phyloP scores from a whole-genome alignment of 495 filamentous ascomycete species.

The Talaromyces nanjingensis region DNA sequence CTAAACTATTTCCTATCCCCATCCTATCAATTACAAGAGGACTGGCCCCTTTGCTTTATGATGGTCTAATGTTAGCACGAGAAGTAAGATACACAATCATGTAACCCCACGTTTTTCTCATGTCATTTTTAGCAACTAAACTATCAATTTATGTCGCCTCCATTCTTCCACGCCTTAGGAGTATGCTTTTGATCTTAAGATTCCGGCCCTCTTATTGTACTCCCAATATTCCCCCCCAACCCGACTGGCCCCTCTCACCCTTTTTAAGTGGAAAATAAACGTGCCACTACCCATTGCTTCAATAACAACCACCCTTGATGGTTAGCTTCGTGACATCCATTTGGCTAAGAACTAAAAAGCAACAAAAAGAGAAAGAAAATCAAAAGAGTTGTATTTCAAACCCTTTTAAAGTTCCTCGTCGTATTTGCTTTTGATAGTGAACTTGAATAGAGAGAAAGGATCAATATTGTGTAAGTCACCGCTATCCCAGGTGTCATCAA shows the following conservation, averaged over 20 bases:
- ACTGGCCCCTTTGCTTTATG: constrained; percentile 9
- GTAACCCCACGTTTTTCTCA: constrained; percentile 34
- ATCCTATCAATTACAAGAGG: not conserved
- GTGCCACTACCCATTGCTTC: not conserved
- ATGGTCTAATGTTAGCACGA: constrained; percentile 34
- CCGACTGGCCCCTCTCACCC: not conserved
- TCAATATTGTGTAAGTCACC: no score
- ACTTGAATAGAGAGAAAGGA: not conserved
- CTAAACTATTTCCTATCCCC: constrained; percentile 15
- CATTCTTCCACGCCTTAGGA: constrained; percentile 40
- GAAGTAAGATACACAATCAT: constrained; percentile 56
- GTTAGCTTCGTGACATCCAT: not conserved
- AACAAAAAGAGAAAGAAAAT: not conserved
- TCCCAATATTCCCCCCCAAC: no score
- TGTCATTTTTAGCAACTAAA: constrained; percentile 11
- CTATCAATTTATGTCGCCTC: constrained; percentile 18
- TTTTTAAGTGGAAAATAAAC: not conserved
- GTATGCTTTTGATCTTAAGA: constrained; percentile 12
- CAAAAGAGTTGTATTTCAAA: not conserved
- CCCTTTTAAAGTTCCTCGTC: not conserved
- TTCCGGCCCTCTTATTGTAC: not conserved
- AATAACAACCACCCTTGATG: not conserved
- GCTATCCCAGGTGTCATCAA: no score
- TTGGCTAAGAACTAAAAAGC: not conserved
- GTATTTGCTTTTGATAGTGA: not conserved